Evolutionary conservation across 2,329 filamentous ascomycete species (phyloP), one percentile per base, ranked within the genome.

Genomic region (Teratosphaeria gauchensis): DNA sequence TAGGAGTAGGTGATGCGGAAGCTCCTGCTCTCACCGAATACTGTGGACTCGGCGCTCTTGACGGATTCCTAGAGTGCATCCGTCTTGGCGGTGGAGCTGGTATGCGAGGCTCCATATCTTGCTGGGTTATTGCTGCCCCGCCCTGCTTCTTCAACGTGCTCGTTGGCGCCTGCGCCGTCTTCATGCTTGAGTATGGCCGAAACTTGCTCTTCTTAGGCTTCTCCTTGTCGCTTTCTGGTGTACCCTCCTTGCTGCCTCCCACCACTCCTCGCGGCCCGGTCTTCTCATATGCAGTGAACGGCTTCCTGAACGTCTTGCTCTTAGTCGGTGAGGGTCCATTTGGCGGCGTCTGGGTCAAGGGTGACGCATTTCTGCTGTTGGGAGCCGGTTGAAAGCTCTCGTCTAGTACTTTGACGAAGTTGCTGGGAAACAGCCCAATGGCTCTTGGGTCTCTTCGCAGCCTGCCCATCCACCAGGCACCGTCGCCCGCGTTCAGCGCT

Each of bases 391-490:
- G 86, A 72, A 95, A 97, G 72, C 85, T 84, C 60, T 94, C 85
- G 58, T 89, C 88, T 33, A 99, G 82, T 5, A 99, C 82, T 72
- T 95, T 84, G 71, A 99, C 94, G 71, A 99, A 99, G 76, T 99
- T 99, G 69, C 92, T 96, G 0, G 94, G 94, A 70, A 99, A 99
- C 21, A 94, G 80, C 57, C 94, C 94, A 68, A 96, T 87, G 69
- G 92, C 91, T 69, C 92, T 85, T 73, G 89, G 87, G 75, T 99
- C 94, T 66, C 94, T 85, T 71, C 87, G 89, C 71, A 99, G 77
- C 63, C 92, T 85, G 54, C 94, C 94, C 76, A 92, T 96, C 94
- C 94, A 99, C 94, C 94, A 99, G 53, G 90, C 92, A 56, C 94
- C 94, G 76, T 99, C 94, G 63, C 94, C 94, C 21, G 94, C 94